Evolutionary conservation across 164 flowering plant genomes (phyloP).

Genomic region (Liriodendron chinense): DNA sequence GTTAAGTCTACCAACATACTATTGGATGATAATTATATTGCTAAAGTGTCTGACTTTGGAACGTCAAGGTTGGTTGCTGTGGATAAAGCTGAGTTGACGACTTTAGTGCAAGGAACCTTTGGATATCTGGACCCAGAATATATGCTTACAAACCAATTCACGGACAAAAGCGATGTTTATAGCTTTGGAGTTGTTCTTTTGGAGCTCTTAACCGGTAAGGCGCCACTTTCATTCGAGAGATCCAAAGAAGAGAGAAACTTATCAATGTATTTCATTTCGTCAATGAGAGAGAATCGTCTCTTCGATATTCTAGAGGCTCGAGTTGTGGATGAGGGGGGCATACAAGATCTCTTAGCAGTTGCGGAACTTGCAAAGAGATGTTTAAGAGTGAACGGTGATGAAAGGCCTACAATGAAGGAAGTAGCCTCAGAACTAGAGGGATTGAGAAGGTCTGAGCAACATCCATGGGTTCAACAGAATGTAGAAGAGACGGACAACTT

Average conservation of each 20-base stretch:
- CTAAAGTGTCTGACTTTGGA: constrained; percentile 10
- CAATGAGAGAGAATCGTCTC: not conserved
- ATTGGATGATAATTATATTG: not conserved
- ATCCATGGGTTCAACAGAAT: not conserved
- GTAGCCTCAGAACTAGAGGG: not conserved
- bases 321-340: not conserved
- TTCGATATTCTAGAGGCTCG: not conserved
- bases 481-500: not conserved
- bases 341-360: not conserved
- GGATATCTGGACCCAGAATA: constrained; percentile 47
- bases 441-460: not conserved
- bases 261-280: not conserved
- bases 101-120: constrained; percentile 27
- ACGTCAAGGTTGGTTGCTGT: not conserved
- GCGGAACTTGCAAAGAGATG: constrained; percentile 4
- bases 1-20: constrained; percentile 9
- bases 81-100: constrained; percentile 1
- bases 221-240: constrained; percentile 9
- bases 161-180: constrained; percentile 25
- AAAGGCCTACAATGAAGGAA: constrained; percentile 1
- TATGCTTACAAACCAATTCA: constrained; percentile 24
- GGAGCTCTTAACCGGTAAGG: constrained; percentile 31
- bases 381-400: not conserved
- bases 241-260: not conserved
- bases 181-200: constrained; percentile 7